A percentile compares a stretch with the other conserved stretches of the same genome.
Conservation (phyloP, 2,329 filamentous ascomycete genomes). For the Ciborinia camelliae region DNA sequence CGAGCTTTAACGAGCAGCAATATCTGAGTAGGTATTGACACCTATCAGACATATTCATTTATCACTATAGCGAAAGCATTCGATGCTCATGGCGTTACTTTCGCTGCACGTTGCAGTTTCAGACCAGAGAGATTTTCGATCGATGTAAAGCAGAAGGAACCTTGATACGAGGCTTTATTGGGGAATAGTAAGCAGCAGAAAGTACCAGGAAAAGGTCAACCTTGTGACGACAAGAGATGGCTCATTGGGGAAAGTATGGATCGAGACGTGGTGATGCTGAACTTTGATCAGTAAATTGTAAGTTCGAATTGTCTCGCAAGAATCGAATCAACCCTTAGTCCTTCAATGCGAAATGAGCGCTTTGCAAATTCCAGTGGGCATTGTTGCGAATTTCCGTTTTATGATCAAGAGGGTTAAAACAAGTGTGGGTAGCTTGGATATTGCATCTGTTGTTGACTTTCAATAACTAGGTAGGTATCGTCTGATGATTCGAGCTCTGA, state of each 20-base stretch:
- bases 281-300: slow-evolving; percentile 41
- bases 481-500: too few relatives aligned
- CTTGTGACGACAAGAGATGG: slow-evolving; percentile 59
- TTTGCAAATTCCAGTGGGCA: neutral
- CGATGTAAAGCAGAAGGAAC: slow-evolving; percentile 41
- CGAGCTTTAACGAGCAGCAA: neutral
- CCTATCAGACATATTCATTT: slow-evolving; percentile 46
- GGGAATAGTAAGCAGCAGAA: slow-evolving; percentile 45
- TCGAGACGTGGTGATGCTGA: slow-evolving; percentile 50
- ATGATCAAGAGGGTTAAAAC: too few relatives aligned
- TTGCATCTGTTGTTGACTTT: neutral
- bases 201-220: slow-evolving; percentile 50
- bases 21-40: neutral
- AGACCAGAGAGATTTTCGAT: slow-evolving; percentile 47
- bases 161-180: slow-evolving; percentile 42
- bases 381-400: neutral
- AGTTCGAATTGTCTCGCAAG: neutral
- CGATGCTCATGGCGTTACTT: slow-evolving; percentile 46
- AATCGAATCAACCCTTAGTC: neutral
- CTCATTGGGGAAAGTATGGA: slow-evolving; percentile 55
- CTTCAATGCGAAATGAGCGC: neutral
- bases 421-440: too few relatives aligned
- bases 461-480: too few relatives aligned
- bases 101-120: slow-evolving; percentile 48
- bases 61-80: slow-evolving; percentile 47